phyloP scores from a whole-genome alignment of 1,284 basidiomycete genomes.

The Coniferiporia weirii region DNA sequence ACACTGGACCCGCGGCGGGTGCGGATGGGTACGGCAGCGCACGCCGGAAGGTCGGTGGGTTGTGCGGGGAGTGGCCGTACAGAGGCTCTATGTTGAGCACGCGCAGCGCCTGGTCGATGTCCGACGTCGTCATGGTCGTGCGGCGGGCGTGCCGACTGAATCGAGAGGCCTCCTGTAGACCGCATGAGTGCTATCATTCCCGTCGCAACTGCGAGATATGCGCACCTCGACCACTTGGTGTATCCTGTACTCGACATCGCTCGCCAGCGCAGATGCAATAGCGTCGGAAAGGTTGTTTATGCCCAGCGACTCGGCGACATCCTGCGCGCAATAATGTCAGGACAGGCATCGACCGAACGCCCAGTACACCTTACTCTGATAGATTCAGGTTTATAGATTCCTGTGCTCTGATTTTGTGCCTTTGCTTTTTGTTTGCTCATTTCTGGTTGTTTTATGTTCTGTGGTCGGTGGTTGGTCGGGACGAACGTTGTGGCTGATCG shows the following conservation, averaged over 20 bases:
- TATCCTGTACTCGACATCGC: slow-evolving; percentile 95
- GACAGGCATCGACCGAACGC: background rate
- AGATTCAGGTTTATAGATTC: slow-evolving; percentile 61
- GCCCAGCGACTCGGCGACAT: slow-evolving; percentile 87
- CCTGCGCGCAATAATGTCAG: slow-evolving; percentile 42
- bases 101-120: slow-evolving; percentile 91
- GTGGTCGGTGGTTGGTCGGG: background rate
- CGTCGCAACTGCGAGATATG: slow-evolving; percentile 4
- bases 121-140: slow-evolving; percentile 80
- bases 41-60: slow-evolving; percentile 69
- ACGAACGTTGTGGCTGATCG: background rate
- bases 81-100: slow-evolving; percentile 91
- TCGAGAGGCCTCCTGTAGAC: slow-evolving; percentile 80
- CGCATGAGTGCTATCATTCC: background rate
- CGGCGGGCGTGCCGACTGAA: slow-evolving; percentile 95
- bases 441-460: background rate
- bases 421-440: slow-evolving; percentile 50
- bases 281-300: slow-evolving; percentile 76
- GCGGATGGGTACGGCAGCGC: slow-evolving; percentile 63
- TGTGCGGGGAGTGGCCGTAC: slow-evolving; percentile 72
- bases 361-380: slow-evolving; percentile 45
- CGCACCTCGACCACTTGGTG: slow-evolving; percentile 87
- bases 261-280: slow-evolving; percentile 83
- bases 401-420: slow-evolving; percentile 44
- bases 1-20: slow-evolving; percentile 63